Conservation (phyloP, 2,329 filamentous ascomycete genomes). For the Chalaropsis ovoidea region DNA sequence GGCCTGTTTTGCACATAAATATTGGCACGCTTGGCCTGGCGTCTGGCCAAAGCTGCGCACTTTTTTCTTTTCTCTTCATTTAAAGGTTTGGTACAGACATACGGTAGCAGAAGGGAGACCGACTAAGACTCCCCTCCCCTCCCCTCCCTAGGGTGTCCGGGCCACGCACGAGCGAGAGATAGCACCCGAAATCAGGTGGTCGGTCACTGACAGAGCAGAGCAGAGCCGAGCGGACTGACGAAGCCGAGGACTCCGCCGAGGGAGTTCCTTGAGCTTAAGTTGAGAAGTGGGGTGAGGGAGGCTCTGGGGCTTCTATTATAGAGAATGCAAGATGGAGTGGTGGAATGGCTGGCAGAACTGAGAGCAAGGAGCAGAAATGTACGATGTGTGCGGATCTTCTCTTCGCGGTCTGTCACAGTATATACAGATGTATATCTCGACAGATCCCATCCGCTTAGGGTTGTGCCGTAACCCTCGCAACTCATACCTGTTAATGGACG, state of each 20-base stretch:
- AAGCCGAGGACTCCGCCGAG: slow-evolving; percentile 5
- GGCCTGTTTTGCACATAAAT: slow-evolving; percentile 4
- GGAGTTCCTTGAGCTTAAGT: slow-evolving; percentile 4
- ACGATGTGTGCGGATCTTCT: no score
- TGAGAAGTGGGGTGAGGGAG: background rate
- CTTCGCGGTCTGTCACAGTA: no score
- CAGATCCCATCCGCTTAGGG: no score
- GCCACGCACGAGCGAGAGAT: background rate
- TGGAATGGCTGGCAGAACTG: background rate
- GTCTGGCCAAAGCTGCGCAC: slow-evolving; percentile 3
- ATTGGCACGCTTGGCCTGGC: background rate
- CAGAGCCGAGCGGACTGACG: background rate
- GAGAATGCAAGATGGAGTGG: background rate
- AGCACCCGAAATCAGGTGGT: background rate
- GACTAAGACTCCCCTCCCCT: no score
- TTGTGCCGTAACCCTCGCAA: background rate
- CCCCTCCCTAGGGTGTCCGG: no score
- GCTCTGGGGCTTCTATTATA: background rate
- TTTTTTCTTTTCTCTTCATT: slow-evolving; percentile 14
- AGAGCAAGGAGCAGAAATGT: no score
- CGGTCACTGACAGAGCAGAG: background rate
- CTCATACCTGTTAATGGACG: background rate
- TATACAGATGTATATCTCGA: no score
- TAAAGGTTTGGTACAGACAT: slow-evolving; percentile 11
- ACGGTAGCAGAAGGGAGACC: background rate